Percentiles rank a stretch among this genome's conserved stretches.
Evolutionary conservation across 129 eudicot species (phyloP).

Genomic region (Dittrichia graveolens): DNA sequence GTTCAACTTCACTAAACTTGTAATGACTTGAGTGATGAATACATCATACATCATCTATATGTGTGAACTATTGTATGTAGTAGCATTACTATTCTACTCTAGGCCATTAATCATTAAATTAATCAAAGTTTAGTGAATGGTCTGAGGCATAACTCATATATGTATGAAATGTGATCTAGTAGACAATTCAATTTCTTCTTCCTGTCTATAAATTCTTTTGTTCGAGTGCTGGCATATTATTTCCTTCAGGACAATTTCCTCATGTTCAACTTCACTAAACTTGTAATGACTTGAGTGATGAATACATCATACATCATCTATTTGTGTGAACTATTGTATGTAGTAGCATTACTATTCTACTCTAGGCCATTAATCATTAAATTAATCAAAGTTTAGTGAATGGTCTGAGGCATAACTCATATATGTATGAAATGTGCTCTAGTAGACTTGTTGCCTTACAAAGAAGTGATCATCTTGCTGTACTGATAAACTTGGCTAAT

Average conservation of each 20-base stretch:
- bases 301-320: constrained; percentile 9
- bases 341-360: constrained; percentile 7
- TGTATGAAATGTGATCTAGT: neutral
- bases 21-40: neutral
- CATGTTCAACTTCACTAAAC: neutral
- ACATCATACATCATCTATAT: constrained; percentile 8
- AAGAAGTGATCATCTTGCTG: too few species aligned
- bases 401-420: neutral
- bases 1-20: neutral
- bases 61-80: neutral
- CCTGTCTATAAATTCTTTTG: constrained; percentile 14
- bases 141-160: neutral
- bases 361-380: neutral
- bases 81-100: constrained; percentile 9
- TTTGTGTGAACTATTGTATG: neutral
- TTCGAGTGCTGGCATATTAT: neutral
- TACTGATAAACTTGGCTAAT: too few species aligned
- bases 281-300: neutral
- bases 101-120: neutral
- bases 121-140: neutral
- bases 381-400: neutral
- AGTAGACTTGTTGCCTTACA: too few species aligned
- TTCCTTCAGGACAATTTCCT: neutral
- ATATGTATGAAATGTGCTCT: neutral
- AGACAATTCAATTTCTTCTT: neutral